A percentile compares a stretch with the other conserved stretches of the same genome.
Evolutionary conservation across 2,329 filamentous ascomycete genomes (phyloP).

Genomic region (Aspergillus tanneri): DNA sequence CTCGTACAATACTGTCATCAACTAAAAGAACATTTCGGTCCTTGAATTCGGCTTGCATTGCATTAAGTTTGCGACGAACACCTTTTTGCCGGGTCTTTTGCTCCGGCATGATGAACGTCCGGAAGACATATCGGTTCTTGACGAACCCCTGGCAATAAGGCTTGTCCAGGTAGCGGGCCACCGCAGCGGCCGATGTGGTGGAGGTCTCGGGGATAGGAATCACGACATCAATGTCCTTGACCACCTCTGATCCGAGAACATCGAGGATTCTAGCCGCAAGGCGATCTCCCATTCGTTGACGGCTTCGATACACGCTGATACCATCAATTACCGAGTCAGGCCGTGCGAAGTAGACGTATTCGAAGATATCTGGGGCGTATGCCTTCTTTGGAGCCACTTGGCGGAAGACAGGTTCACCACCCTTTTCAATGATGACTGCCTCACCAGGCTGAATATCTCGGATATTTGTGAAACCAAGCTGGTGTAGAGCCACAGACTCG

Average conservation of each 20-base stretch:
- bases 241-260: conserved; percentile 65
- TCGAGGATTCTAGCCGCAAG: conserved; percentile 71
- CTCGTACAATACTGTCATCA: conserved; percentile 86
- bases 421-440: conserved; percentile 82
- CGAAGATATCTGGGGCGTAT: conserved; percentile 84
- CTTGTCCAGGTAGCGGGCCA: conserved; percentile 73
- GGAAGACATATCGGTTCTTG: conserved; percentile 86
- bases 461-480: conserved; percentile 76
- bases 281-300: conserved; percentile 82
- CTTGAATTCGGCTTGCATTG: conserved; percentile 81
- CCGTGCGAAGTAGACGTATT: conserved; percentile 83
- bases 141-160: conserved; percentile 80
- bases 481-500: conserved; percentile 78
- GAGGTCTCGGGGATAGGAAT: conserved; percentile 83
- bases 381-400: conserved; percentile 67
- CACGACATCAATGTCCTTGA: conserved; percentile 74
- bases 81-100: conserved; percentile 79
- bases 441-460: conserved; percentile 77
- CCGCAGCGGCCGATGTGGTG: conserved; percentile 73
- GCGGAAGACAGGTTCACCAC: conserved; percentile 67
- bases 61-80: conserved; percentile 83
- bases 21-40: conserved; percentile 78
- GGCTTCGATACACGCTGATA: conserved; percentile 79
- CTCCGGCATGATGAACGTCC: conserved; percentile 83
- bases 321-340: conserved; percentile 82